Conservation (phyloP, 2,329 filamentous ascomycete species). For the Colletotrichum theobromicola region DNA sequence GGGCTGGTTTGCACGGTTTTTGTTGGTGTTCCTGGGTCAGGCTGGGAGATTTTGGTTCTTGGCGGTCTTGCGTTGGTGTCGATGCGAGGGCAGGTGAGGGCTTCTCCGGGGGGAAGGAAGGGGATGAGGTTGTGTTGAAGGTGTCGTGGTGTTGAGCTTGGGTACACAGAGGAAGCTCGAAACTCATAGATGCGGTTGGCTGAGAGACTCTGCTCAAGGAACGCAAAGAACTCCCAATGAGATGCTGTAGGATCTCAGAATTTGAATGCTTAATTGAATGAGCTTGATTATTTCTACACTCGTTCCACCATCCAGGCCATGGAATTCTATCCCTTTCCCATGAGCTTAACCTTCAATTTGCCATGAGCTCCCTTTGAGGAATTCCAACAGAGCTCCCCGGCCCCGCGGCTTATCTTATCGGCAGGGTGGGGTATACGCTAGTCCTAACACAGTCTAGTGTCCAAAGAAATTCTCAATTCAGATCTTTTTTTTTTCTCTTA, state of each 20-base stretch:
- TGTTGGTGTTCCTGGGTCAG: neutral
- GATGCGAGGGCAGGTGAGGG: neutral
- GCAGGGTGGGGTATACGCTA: conserved; percentile 1
- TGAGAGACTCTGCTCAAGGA: neutral
- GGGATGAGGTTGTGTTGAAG: neutral
- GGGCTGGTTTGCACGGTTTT: neutral
- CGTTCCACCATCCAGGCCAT: neutral
- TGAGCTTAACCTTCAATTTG: neutral
- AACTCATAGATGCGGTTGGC: neutral
- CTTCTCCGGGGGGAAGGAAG: neutral
- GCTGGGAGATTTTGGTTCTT: neutral
- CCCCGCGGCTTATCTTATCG: conserved; percentile 22
- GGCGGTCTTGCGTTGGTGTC: neutral
- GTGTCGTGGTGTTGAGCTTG: neutral
- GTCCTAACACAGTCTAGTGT: neutral
- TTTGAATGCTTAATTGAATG: no score
- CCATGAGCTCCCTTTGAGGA: neutral
- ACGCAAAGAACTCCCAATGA: no score
- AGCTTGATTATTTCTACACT: neutral
- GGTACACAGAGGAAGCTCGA: neutral
- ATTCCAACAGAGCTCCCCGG: neutral
- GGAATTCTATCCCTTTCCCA: neutral
- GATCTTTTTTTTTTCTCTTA: conserved; percentile 14
- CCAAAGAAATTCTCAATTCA: conserved; percentile 21
- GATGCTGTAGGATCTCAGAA: no score